These are phyloP conservation scores for Cyanidioschyzon merolae DNA, from an alignment of 23 red algal species.

Conservation along the genomic window DNA sequence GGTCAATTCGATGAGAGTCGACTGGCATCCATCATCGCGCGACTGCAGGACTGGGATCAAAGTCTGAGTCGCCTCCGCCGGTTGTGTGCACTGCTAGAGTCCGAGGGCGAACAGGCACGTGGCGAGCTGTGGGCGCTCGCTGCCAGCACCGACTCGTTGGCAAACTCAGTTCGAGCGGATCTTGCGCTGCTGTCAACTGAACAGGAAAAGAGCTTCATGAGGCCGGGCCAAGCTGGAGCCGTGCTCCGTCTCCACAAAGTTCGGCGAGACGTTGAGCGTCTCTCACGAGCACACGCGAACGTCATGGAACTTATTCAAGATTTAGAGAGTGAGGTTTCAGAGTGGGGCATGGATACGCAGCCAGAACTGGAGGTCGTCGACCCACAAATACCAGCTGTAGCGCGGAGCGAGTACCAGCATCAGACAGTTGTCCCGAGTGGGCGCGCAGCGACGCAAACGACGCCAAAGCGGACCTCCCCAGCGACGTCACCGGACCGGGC, in stretches of 20 bases:
- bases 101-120: not conserved
- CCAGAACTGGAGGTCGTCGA: too few species aligned
- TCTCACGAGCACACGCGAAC: not conserved
- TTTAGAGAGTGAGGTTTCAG: slow-evolving; percentile 1
- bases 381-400: not conserved
- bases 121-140: not conserved
- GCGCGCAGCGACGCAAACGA: not conserved
- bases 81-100: not conserved
- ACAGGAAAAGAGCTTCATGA: not conserved
- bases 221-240: not conserved
- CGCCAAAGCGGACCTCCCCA: not conserved
- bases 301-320: not conserved
- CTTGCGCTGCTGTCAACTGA: not conserved
- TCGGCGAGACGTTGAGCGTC: slow-evolving; percentile 3
- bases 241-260: not conserved
- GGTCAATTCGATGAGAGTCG: too few species aligned
- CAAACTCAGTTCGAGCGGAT: not conserved
- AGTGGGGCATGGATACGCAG: not conserved
- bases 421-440: not conserved
- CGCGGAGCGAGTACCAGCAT: not conserved
- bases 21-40: not conserved
- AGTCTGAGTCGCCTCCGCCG: not conserved
- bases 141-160: not conserved
- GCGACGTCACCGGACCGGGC: not conserved
- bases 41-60: not conserved